These are phyloP conservation scores for Celoporthe dispersa DNA, from an alignment of 2,329 filamentous ascomycete species.

Conservation along the genomic window DNA sequence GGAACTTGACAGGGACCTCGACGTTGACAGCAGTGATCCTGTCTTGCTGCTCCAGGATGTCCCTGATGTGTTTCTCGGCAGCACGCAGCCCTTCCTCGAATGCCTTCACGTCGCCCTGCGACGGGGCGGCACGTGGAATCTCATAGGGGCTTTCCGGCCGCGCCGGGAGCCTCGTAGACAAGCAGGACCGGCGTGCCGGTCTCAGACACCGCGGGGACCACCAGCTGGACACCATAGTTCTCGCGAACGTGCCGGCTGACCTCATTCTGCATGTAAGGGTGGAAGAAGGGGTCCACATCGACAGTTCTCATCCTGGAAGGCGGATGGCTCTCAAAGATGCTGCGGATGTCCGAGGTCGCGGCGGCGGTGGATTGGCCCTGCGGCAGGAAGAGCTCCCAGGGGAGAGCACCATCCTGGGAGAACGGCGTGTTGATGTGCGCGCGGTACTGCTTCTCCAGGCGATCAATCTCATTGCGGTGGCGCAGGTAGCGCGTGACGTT, in stretches of 20 bases:
- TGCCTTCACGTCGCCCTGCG: slow-evolving; percentile 51
- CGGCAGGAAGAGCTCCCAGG: slow-evolving; percentile 87
- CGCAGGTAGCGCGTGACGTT: slow-evolving; percentile 88
- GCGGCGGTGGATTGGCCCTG: slow-evolving; percentile 83
- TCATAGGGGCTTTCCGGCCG: slow-evolving; percentile 52
- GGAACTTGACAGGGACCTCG: slow-evolving; percentile 66
- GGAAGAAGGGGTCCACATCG: slow-evolving; percentile 77
- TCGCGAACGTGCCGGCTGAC: slow-evolving; percentile 67
- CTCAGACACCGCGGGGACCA: slow-evolving; percentile 69
- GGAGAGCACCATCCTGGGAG: slow-evolving; percentile 69
- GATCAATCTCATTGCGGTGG: slow-evolving; percentile 78
- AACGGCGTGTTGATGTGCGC: slow-evolving; percentile 86
- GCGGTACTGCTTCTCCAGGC: slow-evolving; percentile 78
- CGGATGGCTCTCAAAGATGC: slow-evolving; percentile 74
- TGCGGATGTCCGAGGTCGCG: slow-evolving; percentile 75
- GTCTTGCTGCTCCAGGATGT: slow-evolving; percentile 64
- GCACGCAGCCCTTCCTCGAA: slow-evolving; percentile 62
- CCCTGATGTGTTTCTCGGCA: slow-evolving; percentile 60
- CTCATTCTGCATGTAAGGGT: slow-evolving; percentile 70
- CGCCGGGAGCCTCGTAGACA: slow-evolving; percentile 72
- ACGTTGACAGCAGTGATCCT: slow-evolving; percentile 53
- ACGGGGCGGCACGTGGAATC: slow-evolving; percentile 58
- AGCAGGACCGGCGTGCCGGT: slow-evolving; percentile 67
- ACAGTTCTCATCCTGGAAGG: slow-evolving; percentile 71
- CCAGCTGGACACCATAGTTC: slow-evolving; percentile 72